Conservation (phyloP, 2,329 filamentous ascomycete species). For the Fusarium multiceps region DNA sequence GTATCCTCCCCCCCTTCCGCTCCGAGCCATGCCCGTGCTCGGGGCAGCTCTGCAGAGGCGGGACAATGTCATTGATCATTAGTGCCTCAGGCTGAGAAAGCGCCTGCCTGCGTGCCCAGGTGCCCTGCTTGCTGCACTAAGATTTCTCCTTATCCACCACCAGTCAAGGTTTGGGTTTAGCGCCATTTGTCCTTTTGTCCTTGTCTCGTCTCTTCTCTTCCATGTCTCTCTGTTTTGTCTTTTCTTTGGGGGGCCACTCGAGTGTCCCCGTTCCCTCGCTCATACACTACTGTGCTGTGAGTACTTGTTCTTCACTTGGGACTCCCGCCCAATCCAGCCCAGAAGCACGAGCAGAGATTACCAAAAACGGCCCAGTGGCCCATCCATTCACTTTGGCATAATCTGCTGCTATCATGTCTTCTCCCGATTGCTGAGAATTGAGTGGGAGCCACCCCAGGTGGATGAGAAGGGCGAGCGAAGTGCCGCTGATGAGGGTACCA, state of each 20-base stretch:
- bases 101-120: constrained; percentile 24
- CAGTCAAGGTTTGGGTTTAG: constrained; percentile 52
- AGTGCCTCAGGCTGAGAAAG: constrained; percentile 44
- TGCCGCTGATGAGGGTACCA: constrained; percentile 38
- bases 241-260: constrained; percentile 38
- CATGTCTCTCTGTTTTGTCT: constrained; percentile 41
- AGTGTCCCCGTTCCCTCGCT: constrained; percentile 27
- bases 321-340: constrained; percentile 26
- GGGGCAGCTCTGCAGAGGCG: constrained; percentile 28
- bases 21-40: constrained; percentile 10
- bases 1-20: constrained; percentile 22
- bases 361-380: constrained; percentile 36
- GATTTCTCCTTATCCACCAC: constrained; percentile 51
- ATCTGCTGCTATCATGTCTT: constrained; percentile 17
- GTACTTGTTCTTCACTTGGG: constrained; percentile 18
- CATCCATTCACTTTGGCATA: constrained; percentile 34
- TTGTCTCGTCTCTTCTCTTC: constrained; percentile 43
- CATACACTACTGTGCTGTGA: constrained; percentile 5
- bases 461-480: constrained; percentile 35
- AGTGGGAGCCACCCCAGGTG: constrained; percentile 26
- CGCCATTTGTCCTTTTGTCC: constrained; percentile 43
- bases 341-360: constrained; percentile 32
- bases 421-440: constrained; percentile 20
- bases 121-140: constrained; percentile 50
- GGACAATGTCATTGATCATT: constrained; percentile 34